phyloP scores from a whole-genome alignment of 139 green algal species.

The Mesostigma viride region DNA sequence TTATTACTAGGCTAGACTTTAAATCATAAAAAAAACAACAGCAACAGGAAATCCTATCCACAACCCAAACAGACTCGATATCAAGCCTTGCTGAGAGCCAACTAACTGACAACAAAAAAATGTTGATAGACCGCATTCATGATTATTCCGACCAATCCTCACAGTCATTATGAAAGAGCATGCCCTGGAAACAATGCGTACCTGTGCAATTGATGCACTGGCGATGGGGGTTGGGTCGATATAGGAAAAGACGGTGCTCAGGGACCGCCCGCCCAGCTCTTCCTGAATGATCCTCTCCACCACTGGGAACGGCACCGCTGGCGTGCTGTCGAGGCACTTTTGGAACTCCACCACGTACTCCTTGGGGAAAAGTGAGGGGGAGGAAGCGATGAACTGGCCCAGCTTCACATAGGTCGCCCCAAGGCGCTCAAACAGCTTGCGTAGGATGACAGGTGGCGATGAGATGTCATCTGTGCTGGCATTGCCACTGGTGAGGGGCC shows the following conservation, averaged over 20 bases:
- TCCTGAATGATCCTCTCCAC: conserved; percentile 58
- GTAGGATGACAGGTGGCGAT: conserved; percentile 40
- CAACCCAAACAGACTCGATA: too few relatives aligned
- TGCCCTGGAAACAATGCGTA: conserved; percentile 2
- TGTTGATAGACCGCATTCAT: not conserved
- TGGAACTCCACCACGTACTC: conserved; percentile 95
- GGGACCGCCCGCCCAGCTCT: conserved; percentile 52
- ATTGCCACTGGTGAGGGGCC: not conserved
- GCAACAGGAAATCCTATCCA: too few relatives aligned
- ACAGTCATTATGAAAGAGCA: not conserved
- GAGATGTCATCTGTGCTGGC: conserved; percentile 12
- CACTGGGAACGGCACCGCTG: conserved; percentile 57
- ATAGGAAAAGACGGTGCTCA: conserved; percentile 63
- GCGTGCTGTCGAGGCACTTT: conserved; percentile 83
- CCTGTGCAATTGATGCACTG: conserved; percentile 70
- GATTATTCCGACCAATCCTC: not conserved
- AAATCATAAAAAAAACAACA: too few relatives aligned
- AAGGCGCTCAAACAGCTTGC: conserved; percentile 85
- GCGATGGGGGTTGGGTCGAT: conserved; percentile 78
- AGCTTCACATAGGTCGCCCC: conserved; percentile 93
- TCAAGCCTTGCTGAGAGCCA: too few relatives aligned
- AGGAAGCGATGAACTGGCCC: conserved; percentile 80
- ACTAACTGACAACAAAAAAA: too few relatives aligned
- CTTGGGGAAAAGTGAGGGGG: conserved; percentile 81
- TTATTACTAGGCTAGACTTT: too few relatives aligned